phyloP scores from a whole-genome alignment of 805 yeast species.

The Nakazawaea ernobii region DNA sequence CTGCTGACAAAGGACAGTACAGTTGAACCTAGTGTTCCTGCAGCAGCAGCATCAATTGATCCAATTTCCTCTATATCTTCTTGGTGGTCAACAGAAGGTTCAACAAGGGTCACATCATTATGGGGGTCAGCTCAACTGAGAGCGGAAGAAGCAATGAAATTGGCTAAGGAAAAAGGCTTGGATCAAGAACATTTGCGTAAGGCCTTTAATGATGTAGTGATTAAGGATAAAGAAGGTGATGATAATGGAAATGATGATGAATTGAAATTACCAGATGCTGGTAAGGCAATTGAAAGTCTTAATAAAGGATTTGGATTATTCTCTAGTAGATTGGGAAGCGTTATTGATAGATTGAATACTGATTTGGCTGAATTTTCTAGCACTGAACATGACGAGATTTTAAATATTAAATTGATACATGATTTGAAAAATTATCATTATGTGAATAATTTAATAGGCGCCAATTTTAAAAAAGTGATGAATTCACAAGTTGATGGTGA shows the following conservation, averaged over 20 bases:
- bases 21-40: not conserved
- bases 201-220: conserved; percentile 34
- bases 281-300: conserved; percentile 30
- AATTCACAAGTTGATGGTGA: conserved; percentile 72
- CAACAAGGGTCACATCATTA: conserved; percentile 55
- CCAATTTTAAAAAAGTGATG: conserved; percentile 58
- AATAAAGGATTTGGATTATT: conserved; percentile 26
- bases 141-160: conserved; percentile 45
- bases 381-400: conserved; percentile 40
- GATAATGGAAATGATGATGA: conserved; percentile 26
- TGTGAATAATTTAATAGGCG: conserved; percentile 41
- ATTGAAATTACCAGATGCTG: conserved; percentile 25
- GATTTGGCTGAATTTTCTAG: conserved; percentile 17
- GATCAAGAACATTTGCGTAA: conserved; percentile 26
- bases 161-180: conserved; percentile 34
- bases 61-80: conserved; percentile 61
- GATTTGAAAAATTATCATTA: conserved; percentile 52
- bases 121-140: conserved; percentile 61
- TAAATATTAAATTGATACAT: conserved; percentile 60
- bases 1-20: too few relatives aligned
- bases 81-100: conserved; percentile 75
- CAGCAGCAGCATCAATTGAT: conserved; percentile 28
- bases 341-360: conserved; percentile 31
- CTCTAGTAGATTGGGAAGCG: conserved; percentile 27
- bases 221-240: conserved; percentile 31